Percentiles rank a stretch among this genome's conserved stretches.
Conservation (phyloP, 257 asterid species). For the Penstemon barbatus region DNA sequence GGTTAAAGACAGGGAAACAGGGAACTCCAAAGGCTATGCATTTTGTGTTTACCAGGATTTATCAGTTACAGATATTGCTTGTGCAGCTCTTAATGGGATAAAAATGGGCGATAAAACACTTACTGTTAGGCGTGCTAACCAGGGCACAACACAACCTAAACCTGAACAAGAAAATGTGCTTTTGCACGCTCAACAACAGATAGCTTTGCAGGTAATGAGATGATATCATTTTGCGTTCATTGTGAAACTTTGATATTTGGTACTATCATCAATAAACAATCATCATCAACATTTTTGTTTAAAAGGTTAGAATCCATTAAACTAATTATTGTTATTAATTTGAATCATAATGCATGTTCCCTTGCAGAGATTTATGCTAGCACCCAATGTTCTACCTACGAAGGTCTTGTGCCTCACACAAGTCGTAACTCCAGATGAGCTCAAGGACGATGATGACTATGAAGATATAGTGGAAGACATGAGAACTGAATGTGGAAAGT, state of each 20-base stretch:
- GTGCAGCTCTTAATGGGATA: slow-evolving; percentile 97
- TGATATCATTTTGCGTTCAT: neutral
- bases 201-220: slow-evolving; percentile 74
- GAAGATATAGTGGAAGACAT: slow-evolving; percentile 87
- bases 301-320: neutral
- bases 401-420: slow-evolving; percentile 84
- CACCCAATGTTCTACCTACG: slow-evolving; percentile 54
- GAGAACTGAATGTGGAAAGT: slow-evolving; percentile 84
- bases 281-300: neutral
- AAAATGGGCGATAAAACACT: slow-evolving; percentile 99
- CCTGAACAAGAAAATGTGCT: slow-evolving; percentile 95
- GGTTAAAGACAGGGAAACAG: slow-evolving; percentile 97
- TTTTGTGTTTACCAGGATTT: slow-evolving; percentile 92
- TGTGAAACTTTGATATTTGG: slow-evolving; percentile 5
- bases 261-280: neutral
- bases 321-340: neutral
- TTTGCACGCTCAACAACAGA: slow-evolving; percentile 93
- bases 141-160: slow-evolving; percentile 78
- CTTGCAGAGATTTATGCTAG: slow-evolving; percentile 70
- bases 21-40: slow-evolving; percentile 99
- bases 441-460: slow-evolving; percentile 71
- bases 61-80: slow-evolving; percentile 95
- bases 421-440: slow-evolving; percentile 70
- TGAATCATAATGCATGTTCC: neutral
- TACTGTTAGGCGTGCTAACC: slow-evolving; percentile 95